Evolutionary conservation across 106 monocot genomes (phyloP), one percentile per base, ranked within the genome.

Genomic region (Chionographis japonica): DNA sequence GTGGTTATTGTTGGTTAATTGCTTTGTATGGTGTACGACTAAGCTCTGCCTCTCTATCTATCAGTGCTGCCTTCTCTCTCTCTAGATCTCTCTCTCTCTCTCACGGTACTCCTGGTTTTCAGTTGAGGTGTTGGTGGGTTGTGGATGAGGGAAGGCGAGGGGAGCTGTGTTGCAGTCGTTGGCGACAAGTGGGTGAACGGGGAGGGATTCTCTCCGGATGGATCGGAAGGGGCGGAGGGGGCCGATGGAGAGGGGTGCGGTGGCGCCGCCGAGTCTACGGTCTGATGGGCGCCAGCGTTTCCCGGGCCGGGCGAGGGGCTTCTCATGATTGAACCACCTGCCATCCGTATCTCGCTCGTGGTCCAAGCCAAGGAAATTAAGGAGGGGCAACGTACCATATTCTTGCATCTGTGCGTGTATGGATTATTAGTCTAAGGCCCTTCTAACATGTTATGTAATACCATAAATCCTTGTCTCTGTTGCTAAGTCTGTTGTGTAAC

Each of bases 11-110:
- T 17, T 41, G 41, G 18, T 37, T 40, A 51, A 60, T 71, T 12
- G 62, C 39, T 64, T 63, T 74, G 57, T 67, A 69, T 63, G 79
- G 79, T 74, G 50, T 54, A 74, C 58, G 74, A 79, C 74, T 69
- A 74, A 64, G 79, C 74, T 67, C 50, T 16, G 18, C 46, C 18
- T 49, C 39, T 14, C n/a, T 63, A 1, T 18, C n/a, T 71, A 37
- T 12, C 20, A 43, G 35, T 19, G 19, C 9, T 58, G 20, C 7
- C 57, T n/a, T 20, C 8, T 19, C 17, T 19, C 7, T 42, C 27
- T 27, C 27, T 27, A 27, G 27, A 27, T 27, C 37, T 17, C 4
- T n/a, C 54, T 5, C 4, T 38, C 8, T n/a, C n/a, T 6, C 4
- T 54, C 8, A 54, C 40, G 67, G 58, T 17, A 8, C 4, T 65